These are phyloP conservation scores for Elaeis guineensis DNA, from an alignment of 176 grass and related monocot genomes.

Conservation along the genomic window DNA sequence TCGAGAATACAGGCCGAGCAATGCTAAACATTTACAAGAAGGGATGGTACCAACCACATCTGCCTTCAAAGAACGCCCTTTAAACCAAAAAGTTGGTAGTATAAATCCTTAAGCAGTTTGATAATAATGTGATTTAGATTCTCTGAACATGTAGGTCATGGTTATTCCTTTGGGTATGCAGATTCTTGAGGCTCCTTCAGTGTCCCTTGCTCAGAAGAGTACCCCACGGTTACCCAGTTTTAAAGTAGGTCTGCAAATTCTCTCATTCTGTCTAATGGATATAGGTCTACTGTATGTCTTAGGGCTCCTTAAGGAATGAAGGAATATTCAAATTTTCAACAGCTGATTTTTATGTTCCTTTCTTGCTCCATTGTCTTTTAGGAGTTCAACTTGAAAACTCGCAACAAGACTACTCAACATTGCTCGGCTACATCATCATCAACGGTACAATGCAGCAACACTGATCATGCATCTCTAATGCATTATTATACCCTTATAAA, in stretches of 20 bases:
- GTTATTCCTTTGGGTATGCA: not conserved
- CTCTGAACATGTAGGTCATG: no score
- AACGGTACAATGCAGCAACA: not conserved
- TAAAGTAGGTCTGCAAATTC: constrained; percentile 9
- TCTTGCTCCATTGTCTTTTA: constrained; percentile 3
- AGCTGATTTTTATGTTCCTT: not conserved
- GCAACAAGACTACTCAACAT: constrained; percentile 2
- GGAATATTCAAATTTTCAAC: not conserved
- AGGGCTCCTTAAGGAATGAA: no score
- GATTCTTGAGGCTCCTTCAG: constrained; percentile 14
- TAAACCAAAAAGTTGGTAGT: constrained; percentile 37
- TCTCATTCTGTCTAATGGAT: no score
- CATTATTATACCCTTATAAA: no score
- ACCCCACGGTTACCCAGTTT: constrained; percentile 12
- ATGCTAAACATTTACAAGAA: constrained; percentile 35
- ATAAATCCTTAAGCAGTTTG: no score
- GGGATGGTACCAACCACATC: constrained; percentile 2
- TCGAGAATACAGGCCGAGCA: constrained; percentile 42
- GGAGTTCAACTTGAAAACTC: constrained; percentile 16
- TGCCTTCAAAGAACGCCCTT: constrained; percentile 15
- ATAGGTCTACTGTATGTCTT: no score
- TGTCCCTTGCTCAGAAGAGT: constrained; percentile 10
- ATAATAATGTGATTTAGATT: no score
- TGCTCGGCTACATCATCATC: not conserved
- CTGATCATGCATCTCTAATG: no score